Conservation (phyloP, 768 basidiomycete species). For the Suillus bovinus region DNA sequence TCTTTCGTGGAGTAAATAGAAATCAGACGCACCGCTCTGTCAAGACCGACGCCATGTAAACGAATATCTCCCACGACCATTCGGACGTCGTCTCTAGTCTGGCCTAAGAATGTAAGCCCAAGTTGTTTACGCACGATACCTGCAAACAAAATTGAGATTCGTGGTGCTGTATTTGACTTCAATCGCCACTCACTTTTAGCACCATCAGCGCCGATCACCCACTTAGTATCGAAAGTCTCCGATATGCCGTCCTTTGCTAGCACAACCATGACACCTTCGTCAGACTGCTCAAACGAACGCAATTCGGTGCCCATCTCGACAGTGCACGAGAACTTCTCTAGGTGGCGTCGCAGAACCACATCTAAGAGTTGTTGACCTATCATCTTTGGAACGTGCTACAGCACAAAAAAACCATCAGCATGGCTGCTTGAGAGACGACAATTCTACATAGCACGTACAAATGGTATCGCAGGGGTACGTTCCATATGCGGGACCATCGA, state of each 20-base stretch:
- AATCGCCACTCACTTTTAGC: slow-evolving; percentile 14
- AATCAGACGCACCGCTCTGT: slow-evolving; percentile 33
- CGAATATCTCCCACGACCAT: slow-evolving; percentile 37
- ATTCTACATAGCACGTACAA: slow-evolving; percentile 17
- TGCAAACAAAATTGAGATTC: background rate
- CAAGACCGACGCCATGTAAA: slow-evolving; percentile 38
- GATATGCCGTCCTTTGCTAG: slow-evolving; percentile 2
- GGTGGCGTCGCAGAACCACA: slow-evolving; percentile 20
- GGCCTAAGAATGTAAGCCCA: slow-evolving; percentile 24
- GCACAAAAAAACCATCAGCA: background rate
- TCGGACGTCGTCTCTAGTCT: slow-evolving; percentile 28
- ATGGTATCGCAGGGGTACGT: slow-evolving; percentile 26
- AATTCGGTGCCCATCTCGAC: slow-evolving; percentile 41
- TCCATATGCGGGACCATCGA: slow-evolving; percentile 19
- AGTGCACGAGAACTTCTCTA: slow-evolving; percentile 23
- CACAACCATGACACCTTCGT: slow-evolving; percentile 29
- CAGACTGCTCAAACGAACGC: slow-evolving; percentile 32
- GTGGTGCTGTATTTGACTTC: background rate
- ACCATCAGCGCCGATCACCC: slow-evolving; percentile 19
- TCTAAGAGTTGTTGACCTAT: slow-evolving; percentile 32
- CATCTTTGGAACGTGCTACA: slow-evolving; percentile 16
- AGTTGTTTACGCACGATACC: slow-evolving; percentile 13
- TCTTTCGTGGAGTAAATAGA: background rate
- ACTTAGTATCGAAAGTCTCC: slow-evolving; percentile 8
- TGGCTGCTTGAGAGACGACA: background rate